Percentiles rank a stretch among this genome's conserved stretches.
Conservation (phyloP, 305 asterid genomes). For the Solanum hybrid region DNA sequence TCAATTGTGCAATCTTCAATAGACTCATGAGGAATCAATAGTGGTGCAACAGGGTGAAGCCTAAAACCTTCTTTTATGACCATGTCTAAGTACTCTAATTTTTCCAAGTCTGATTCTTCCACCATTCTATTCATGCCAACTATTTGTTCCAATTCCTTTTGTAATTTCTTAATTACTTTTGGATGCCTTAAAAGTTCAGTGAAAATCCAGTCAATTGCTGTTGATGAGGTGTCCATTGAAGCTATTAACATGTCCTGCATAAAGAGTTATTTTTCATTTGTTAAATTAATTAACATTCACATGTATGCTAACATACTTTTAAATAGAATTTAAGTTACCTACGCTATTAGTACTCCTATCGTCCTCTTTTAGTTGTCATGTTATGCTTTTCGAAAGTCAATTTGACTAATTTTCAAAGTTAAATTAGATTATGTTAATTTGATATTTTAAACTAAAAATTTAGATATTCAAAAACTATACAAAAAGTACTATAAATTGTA, state of each 20-base stretch:
- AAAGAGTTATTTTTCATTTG: not conserved
- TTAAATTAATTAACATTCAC: not conserved
- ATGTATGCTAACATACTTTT: not conserved
- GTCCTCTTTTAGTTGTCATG: too few species aligned
- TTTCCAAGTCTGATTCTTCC: conserved; percentile 4
- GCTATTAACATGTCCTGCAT: conserved; percentile 5
- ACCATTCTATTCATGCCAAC: not conserved
- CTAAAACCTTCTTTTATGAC: not conserved
- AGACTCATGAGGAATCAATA: conserved; percentile 2
- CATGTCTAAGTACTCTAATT: not conserved
- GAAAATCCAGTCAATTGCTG: conserved; percentile 6
- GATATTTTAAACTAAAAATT: too few species aligned
- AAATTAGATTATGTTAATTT: too few species aligned
- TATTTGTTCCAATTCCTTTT: not conserved
- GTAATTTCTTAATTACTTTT: conserved; percentile 2
- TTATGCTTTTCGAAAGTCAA: too few species aligned
- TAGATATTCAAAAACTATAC: too few species aligned
- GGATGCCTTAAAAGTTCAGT: conserved; percentile 1
- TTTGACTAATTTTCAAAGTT: too few species aligned
- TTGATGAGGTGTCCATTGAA: conserved; percentile 7
- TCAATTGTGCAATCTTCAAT: conserved; percentile 2
- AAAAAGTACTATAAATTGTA: too few species aligned
- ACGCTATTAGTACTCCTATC: too few species aligned
- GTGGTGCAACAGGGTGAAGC: conserved; percentile 2
- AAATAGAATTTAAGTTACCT: too few species aligned